phyloP scores from a whole-genome alignment of 768 basidiomycete genomes.

The Lactarius trivialis region DNA sequence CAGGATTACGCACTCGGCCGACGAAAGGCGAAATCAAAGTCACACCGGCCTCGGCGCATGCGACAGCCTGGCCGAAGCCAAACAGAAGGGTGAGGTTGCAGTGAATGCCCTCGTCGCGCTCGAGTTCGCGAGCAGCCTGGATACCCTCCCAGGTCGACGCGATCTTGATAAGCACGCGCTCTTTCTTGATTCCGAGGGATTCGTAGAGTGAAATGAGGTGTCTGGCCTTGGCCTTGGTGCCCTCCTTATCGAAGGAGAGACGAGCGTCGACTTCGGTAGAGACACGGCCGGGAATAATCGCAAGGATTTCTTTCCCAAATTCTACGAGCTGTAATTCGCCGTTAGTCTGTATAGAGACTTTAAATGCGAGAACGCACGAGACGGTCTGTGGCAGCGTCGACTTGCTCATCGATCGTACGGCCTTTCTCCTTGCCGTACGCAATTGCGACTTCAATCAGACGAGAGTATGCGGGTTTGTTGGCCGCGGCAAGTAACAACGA shows the following conservation, averaged over 20 bases:
- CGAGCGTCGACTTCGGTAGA: constrained; percentile 99
- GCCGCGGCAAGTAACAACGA: constrained; percentile 91
- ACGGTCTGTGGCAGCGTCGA: constrained; percentile 79
- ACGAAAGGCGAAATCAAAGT: constrained; percentile 99
- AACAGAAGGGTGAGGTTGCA: constrained; percentile 99
- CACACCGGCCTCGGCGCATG: constrained; percentile 96
- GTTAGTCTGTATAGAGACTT: constrained; percentile 5
- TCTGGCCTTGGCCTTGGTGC: constrained; percentile 84
- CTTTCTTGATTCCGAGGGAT: constrained; percentile 87
- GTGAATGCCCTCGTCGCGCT: constrained; percentile 89
- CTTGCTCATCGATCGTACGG: constrained; percentile 65
- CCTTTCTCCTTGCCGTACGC: constrained; percentile 75
- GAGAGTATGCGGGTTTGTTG: constrained; percentile 80
- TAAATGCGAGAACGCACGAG: constrained; percentile 50
- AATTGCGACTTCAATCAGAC: constrained; percentile 72
- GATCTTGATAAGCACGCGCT: constrained; percentile 97
- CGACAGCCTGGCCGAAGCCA: constrained; percentile 97
- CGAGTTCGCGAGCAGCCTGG: constrained; percentile 95
- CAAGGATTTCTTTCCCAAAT: constrained; percentile 93
- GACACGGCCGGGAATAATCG: constrained; percentile 95
- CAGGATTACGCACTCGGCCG: constrained; percentile 65
- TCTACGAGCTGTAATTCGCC: constrained; percentile 69
- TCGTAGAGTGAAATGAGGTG: constrained; percentile 92
- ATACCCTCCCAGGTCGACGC: constrained; percentile 99
- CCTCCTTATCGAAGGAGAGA: constrained; percentile 93